Conservation (phyloP, 805 yeast genomes). For the Cyberlindnera meyerae region DNA sequence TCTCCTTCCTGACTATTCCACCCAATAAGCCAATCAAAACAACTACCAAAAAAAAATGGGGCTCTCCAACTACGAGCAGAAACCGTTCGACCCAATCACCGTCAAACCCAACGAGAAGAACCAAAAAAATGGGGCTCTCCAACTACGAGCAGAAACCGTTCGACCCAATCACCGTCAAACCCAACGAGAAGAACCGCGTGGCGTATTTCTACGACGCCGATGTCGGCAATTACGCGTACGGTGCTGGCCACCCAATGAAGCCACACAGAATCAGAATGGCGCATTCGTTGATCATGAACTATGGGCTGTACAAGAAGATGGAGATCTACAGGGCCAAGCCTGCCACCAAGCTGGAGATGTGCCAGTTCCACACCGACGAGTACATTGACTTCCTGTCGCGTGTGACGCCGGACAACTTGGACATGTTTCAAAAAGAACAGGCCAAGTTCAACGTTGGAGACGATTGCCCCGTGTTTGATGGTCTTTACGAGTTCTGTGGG, state of each 20-base stretch:
- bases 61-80: conserved; percentile 29
- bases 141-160: conserved; percentile 46
- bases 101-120: conserved; percentile 28
- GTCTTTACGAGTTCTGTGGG: conserved; percentile 68
- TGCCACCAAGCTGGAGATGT: conserved; percentile 96
- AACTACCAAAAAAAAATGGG: conserved; percentile 7
- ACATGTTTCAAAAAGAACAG: conserved; percentile 81
- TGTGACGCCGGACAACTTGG: conserved; percentile 89
- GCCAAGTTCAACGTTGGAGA: conserved; percentile 94
- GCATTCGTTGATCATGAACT: conserved; percentile 93
- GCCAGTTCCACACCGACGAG: conserved; percentile 97
- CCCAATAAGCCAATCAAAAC: not conserved
- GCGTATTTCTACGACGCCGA: conserved; percentile 71
- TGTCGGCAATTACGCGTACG: conserved; percentile 96
- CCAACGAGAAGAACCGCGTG: conserved; percentile 53
- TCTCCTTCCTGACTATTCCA: no score
- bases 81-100: conserved; percentile 30
- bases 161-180: conserved; percentile 54
- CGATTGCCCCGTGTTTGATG: conserved; percentile 83
- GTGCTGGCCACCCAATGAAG: conserved; percentile 98
- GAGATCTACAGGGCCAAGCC: conserved; percentile 92
- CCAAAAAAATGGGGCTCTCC: conserved; percentile 15
- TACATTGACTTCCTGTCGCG: conserved; percentile 88
- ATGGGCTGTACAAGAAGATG: conserved; percentile 94
- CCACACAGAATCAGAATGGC: conserved; percentile 99